Percentiles rank a stretch among this genome's conserved stretches.
These are phyloP conservation scores for Chlorella sp. DNA, from an alignment of 139 green algal genomes.

Conservation along the genomic window DNA sequence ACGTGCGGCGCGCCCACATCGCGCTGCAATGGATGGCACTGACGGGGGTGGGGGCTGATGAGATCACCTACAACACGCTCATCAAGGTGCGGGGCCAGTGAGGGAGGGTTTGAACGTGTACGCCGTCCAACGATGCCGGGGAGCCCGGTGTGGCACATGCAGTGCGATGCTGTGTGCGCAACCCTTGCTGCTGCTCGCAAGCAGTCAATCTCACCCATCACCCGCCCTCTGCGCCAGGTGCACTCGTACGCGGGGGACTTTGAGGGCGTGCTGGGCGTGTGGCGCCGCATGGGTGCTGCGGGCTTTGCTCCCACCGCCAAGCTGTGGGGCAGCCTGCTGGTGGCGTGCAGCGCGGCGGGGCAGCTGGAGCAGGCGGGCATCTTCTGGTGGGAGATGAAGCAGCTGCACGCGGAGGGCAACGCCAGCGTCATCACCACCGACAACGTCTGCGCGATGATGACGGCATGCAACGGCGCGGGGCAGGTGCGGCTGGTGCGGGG, in stretches of 20 bases:
- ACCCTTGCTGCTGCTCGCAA: no score
- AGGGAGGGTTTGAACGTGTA: no score
- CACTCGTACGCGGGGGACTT: conserved; percentile 44
- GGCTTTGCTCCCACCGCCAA: conserved; percentile 39
- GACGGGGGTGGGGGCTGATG: conserved; percentile 42
- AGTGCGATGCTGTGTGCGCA: no score
- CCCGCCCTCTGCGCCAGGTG: not conserved
- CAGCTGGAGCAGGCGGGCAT: conserved; percentile 52
- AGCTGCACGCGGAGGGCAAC: conserved; percentile 20
- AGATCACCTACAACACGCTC: conserved; percentile 62
- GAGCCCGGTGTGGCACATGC: no score
- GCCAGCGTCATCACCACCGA: conserved; percentile 6
- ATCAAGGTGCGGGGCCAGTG: conserved; percentile 48
- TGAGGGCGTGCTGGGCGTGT: conserved; percentile 39
- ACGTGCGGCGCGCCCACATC: conserved; percentile 57
- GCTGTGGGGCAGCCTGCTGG: conserved; percentile 61
- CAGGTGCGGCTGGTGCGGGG: not conserved
- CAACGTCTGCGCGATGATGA: conserved; percentile 57
- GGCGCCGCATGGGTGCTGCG: conserved; percentile 42
- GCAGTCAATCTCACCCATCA: not conserved
- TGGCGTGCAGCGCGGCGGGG: conserved; percentile 64
- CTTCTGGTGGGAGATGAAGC: conserved; percentile 35
- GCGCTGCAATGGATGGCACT: conserved; percentile 53
- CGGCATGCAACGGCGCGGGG: conserved; percentile 42
- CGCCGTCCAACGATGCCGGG: no score